Evolutionary conservation across 2,329 filamentous ascomycete genomes (phyloP).

Genomic region (Fusarium redolens): DNA sequence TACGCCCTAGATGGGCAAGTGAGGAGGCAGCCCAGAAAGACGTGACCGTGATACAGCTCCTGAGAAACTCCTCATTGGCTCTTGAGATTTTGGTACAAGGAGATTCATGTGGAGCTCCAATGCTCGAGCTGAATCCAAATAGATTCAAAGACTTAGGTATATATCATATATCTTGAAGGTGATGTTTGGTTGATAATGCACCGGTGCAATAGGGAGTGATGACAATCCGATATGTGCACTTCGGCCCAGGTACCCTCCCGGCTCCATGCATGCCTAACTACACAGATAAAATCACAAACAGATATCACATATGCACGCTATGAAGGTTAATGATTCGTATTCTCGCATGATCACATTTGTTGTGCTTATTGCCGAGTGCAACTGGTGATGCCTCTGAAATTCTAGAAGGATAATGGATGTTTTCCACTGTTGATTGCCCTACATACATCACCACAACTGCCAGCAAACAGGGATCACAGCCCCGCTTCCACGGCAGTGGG

Average conservation of each 20-base stretch:
- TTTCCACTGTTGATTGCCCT: not conserved
- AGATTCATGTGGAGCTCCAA: not conserved
- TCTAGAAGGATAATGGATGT: not conserved
- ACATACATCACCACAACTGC: no score
- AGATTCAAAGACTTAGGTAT: fast-evolving
- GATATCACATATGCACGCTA: fast-evolving
- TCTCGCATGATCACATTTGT: not conserved
- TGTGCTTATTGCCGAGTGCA: not conserved
- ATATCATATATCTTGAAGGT: no score
- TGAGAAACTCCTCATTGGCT: not conserved
- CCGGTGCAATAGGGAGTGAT: not conserved
- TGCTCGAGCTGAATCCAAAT: fast-evolving
- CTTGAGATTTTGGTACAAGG: fast-evolving
- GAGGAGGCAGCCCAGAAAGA: not conserved
- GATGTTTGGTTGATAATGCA: not conserved
- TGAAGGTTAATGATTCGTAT: fast-evolving
- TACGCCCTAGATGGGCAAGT: not conserved
- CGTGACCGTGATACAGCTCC: not conserved
- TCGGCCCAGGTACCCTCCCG: fast-evolving
- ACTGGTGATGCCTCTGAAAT: not conserved
- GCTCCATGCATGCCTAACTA: fast-evolving
- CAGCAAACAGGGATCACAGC: not conserved
- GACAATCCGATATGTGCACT: not conserved
- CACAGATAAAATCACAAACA: fast-evolving
- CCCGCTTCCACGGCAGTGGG: not conserved